Base-by-base conservation (phyloP, 129 eudicot species). In the Tagetes erecta region DNA sequence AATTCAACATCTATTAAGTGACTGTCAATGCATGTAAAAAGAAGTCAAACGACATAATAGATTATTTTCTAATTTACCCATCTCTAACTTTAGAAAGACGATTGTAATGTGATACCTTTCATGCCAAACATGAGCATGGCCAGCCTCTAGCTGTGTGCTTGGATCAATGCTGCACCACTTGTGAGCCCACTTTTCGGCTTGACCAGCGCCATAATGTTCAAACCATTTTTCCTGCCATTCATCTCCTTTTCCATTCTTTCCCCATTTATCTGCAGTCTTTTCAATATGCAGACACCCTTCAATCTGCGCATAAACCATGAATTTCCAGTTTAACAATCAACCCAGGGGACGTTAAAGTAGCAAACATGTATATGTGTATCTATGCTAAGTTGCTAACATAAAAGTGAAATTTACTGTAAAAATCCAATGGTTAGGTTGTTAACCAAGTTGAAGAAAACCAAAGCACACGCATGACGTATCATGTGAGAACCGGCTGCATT, bases 61-160 rank as follows among this genome's bases (percentile, higher is more conserved):
- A 38, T 13, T 10, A 5, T 31, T 33, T 5, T 42, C 34, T 73
- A 34, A 33, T 40, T 41, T 10, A 31, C 6, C 6, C 36, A 1
- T 71, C 9, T 41, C 13, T 9, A 27, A 45, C 66, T 49, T 45
- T 60, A 42, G 36, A 67, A 37, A 47, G n/a, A 8, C 3, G 20
- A 4, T 42, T 72, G 11, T 65, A 55, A 53, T 33, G 37, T 33
- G 49, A 56, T 87, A 93, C 98, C 98, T 90, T 86, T 93, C 98
- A 76, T 93, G 96, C 98, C 98, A 93, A 78, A 88, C 86, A 72
- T 93, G 98, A 76, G 98, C 98, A 81, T 93, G 97, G 27, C 98
- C 98, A 75, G 80, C 83, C 4, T 90, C 98, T 31, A 93, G 77
- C 13, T 82, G 90, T n/a, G 97, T 90, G 79, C 70, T 66, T 56